Base-by-base conservation (phyloP, 345 rosid species). In the Pseudoturritis turrita region DNA sequence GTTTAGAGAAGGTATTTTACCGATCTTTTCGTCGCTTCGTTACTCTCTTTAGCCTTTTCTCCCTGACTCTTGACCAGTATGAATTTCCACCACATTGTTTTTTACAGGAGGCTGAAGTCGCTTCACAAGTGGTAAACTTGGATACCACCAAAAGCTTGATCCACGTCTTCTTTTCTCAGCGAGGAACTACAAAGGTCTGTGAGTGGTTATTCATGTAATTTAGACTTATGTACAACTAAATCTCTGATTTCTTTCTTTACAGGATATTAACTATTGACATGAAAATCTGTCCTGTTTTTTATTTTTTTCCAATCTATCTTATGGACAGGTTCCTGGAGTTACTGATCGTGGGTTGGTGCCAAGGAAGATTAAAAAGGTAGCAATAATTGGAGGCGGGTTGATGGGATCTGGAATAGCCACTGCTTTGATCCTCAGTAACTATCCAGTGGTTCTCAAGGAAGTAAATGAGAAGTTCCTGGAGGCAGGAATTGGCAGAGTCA, bases 361-460 rank as follows among this genome's bases (percentile, higher is more conserved):
- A 9, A 85, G 96, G 72, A 81, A 43, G 69, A 86, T 88, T 72
- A 87, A 79, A 12, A 91, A 84, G 76, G 92, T 91, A 80, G 98
- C 97, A 71, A 81, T 95, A 55, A 82, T 95, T 67, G 99, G 99
- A 15, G 98, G 99, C 50, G 99, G 99, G 64, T 83, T 89, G 37
- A 95, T 95, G 99, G 99, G 98, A 68, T 95, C 98, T 49, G 99
- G 99, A 77, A 95, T 95, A 71, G 98, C 98, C 58, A 95, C 98
- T 56, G 90, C 94, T 10, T 77, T 95, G 77, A 75, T 95, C 49
- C 94, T 87, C 65, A 79, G 90, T 78, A 89, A 87, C 75, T 95
- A 89, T 73, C 80, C 84, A 2, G 99, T 95, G 63, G 81, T 91
- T 57, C 78, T 95, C 70, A 95, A 95, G 78, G 99, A 89, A 87